Base-by-base conservation (phyloP, 1,284 basidiomycete species). In the Puccinia polysora region DNA sequence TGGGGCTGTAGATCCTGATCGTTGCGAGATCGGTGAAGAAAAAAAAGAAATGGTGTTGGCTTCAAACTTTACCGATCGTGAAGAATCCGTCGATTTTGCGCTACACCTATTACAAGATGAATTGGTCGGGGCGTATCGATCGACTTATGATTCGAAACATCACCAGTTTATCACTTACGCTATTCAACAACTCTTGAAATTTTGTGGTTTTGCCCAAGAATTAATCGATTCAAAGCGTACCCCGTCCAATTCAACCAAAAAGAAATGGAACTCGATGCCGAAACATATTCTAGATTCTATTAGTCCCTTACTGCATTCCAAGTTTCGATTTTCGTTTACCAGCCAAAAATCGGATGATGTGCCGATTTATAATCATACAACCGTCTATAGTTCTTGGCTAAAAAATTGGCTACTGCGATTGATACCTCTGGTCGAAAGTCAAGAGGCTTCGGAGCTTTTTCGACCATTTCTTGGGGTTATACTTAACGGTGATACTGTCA, bases 331-430 rank as follows among this genome's bases (percentile, higher is more conserved):
- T 15, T 74, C 71, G 4, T 76, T 76, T 45, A 67, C 76, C 30
- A 50, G 82, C 82, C 1, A 78, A 86, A 28, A 72, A 69, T 25
- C 65, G 67, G n/a, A 36, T 53, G 45, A 43, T 82, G 30, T 80
- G 59, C 81, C 93, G 2, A 86, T 97, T 67, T 99, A 97, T 80
- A 83, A 84, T 0, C 81, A 82, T 2, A 84, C 87, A 67, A 80
- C 84, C 4, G 92, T 91, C 0, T 98, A 96, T 80, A 87, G 94
- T 58, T 94, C 98, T 80, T 99, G 96, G 96, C 84, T 98, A 25
- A 91, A 96, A 76, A 80, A 85, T 0, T 98, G 95, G 94, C 87
- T 90, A 0, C 84, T 85, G 12, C 85, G 90, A 78, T 85, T 99
- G n/a, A 90, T 97, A 71, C 73, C 65, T 23, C 73, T 73, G 49